Evolutionary conservation across 805 yeast genomes (phyloP).

Genomic region (Saturnispora dispora): DNA sequence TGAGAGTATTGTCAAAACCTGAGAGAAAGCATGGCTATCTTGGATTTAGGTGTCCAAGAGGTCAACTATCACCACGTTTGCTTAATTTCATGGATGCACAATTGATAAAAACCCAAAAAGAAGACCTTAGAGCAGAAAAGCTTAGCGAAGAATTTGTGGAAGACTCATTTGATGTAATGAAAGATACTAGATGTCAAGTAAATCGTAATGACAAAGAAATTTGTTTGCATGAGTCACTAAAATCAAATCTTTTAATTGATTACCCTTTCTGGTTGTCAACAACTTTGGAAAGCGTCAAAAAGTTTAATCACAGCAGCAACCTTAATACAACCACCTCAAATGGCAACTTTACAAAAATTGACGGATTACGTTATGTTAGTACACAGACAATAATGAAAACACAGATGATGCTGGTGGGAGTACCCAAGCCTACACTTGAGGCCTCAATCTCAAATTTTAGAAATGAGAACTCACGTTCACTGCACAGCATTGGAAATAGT

Average conservation of each 20-base stretch:
- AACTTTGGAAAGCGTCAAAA: neutral
- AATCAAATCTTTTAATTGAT: no score
- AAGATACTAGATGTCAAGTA: no score
- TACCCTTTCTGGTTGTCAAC: neutral
- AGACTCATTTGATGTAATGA: neutral
- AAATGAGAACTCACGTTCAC: neutral
- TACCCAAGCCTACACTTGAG: neutral
- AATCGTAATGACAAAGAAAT: neutral
- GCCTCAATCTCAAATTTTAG: neutral
- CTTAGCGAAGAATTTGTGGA: neutral
- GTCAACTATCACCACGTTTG: neutral
- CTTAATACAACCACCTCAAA: neutral
- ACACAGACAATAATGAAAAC: neutral
- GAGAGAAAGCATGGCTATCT: constrained; percentile 1
- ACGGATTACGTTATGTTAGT: neutral
- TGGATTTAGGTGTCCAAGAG: constrained; percentile 2
- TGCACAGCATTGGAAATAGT: neutral
- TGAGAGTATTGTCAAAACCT: constrained; percentile 1
- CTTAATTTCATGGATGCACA: neutral
- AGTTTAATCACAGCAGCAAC: neutral
- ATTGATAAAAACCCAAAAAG: neutral
- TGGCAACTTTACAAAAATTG: neutral
- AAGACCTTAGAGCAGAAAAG: neutral
- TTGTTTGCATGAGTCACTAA: neutral
- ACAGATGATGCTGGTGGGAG: neutral